Conservation (phyloP, 192 early-diverging fungal species). For the Irineochytrium annulatum region DNA sequence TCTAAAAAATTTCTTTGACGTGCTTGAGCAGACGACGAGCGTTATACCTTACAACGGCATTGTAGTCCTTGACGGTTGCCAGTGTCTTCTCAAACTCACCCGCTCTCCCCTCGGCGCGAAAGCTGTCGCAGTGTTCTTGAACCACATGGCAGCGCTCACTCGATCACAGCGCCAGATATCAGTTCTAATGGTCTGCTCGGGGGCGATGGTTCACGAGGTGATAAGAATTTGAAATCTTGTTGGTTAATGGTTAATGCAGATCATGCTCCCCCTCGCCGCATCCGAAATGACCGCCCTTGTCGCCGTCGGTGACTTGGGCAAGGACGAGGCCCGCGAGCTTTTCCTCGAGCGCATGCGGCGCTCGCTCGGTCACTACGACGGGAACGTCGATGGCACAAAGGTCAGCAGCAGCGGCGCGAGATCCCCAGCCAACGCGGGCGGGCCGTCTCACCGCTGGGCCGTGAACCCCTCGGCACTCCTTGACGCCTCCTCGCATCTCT, state of each 20-base stretch:
- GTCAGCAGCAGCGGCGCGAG: neutral
- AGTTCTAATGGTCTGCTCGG: neutral
- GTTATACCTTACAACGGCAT: neutral
- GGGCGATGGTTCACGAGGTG: constrained; percentile 1
- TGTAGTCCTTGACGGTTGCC: constrained; percentile 2
- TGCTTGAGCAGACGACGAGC: constrained; percentile 3
- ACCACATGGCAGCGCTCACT: constrained; percentile 3
- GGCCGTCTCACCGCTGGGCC: neutral
- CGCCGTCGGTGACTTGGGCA: constrained; percentile 4
- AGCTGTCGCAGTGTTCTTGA: constrained; percentile 8
- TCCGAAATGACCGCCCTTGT: constrained; percentile 1
- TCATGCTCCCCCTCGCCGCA: constrained; percentile 10
- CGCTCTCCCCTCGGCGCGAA: neutral
- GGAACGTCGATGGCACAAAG: neutral
- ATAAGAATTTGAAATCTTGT: too few species aligned
- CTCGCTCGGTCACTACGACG: neutral
- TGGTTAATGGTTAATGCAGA: too few species aligned
- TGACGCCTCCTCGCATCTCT: neutral
- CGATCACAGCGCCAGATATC: neutral
- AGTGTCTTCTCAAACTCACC: neutral
- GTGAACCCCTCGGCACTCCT: neutral
- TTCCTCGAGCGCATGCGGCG: constrained; percentile 8
- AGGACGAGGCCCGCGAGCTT: constrained; percentile 7
- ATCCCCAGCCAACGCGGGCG: neutral
- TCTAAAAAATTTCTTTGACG: constrained; percentile 3